Conservation (phyloP, 2,329 filamentous ascomycete species). For the Tolypocladium inflatum region DNA sequence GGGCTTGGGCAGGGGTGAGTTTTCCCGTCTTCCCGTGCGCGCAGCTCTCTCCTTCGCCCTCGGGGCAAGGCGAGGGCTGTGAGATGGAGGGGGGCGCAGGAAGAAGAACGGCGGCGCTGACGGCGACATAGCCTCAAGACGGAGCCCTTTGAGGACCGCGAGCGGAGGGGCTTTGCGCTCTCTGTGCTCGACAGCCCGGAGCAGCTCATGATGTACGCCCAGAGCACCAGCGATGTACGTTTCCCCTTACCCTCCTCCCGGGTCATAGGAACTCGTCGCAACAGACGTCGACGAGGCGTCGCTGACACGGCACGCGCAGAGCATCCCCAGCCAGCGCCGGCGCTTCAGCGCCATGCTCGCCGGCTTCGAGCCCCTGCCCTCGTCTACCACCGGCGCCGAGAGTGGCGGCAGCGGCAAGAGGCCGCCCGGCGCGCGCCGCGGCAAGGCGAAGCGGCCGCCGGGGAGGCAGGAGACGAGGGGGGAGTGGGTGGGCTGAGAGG, state of each 20-base stretch:
- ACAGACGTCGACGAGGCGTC: neutral
- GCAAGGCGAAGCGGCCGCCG: neutral
- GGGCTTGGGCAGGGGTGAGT: neutral
- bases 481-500: neutral
- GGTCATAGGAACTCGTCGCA: neutral
- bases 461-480: neutral
- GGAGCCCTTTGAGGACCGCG: slow-evolving; percentile 31
- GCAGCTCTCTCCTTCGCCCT: neutral
- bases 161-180: slow-evolving; percentile 39
- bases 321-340: slow-evolving; percentile 44
- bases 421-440: neutral
- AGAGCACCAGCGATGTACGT: slow-evolving; percentile 44
- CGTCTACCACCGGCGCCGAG: neutral
- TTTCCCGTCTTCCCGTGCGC: neutral
- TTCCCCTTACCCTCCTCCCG: neutral
- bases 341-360: slow-evolving; percentile 47
- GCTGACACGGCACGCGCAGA: slow-evolving; percentile 26
- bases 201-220: slow-evolving; percentile 49
- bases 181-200: slow-evolving; percentile 48
- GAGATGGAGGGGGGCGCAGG: neutral
- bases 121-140: slow-evolving; percentile 8
- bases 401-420: neutral
- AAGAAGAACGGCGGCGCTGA: neutral
- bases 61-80: neutral
- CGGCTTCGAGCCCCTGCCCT: slow-evolving; percentile 27